phyloP scores from a whole-genome alignment of 129 eudicot species.

The Heracleum sosnowskyi region DNA sequence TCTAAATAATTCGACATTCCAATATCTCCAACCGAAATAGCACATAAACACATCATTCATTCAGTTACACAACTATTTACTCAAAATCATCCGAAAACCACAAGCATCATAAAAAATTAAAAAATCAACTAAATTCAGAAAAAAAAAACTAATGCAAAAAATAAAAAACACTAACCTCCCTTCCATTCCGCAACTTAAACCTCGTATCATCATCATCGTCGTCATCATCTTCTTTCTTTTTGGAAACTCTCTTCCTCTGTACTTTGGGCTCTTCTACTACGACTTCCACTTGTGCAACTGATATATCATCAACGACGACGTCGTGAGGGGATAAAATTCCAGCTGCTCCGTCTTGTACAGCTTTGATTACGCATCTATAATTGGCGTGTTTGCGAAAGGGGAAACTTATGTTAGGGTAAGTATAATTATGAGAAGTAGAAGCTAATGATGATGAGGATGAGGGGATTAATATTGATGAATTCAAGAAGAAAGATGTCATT shows the following conservation, averaged over 20 bases:
- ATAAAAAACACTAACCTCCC: slow-evolving; percentile 46
- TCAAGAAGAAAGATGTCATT: slow-evolving; percentile 53
- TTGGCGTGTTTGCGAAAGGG: not conserved
- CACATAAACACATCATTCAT: not conserved
- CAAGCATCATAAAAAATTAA: not conserved
- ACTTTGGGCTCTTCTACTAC: slow-evolving; percentile 20
- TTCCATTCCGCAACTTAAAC: slow-evolving; percentile 62
- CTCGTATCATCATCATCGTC: slow-evolving; percentile 39
- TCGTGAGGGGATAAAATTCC: slow-evolving; percentile 51
- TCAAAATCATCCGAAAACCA: not conserved
- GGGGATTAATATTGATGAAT: slow-evolving; percentile 29
- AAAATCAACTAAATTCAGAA: not conserved
- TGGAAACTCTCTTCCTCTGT: slow-evolving; percentile 8
- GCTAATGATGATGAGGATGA: not conserved
- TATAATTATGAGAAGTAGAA: slow-evolving; percentile 9
- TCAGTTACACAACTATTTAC: not conserved
- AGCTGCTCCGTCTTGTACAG: slow-evolving; percentile 36
- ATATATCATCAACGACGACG: slow-evolving; percentile 21
- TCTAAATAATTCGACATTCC: not conserved
- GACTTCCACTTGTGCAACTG: slow-evolving; percentile 11
- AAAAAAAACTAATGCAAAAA: not conserved
- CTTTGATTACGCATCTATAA: slow-evolving; percentile 16
- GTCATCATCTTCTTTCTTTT: slow-evolving; percentile 19
- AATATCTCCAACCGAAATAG: not conserved
- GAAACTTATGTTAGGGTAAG: slow-evolving; percentile 21